phyloP scores from a whole-genome alignment of 78 protist species.

The Speleostelium caveatum region DNA sequence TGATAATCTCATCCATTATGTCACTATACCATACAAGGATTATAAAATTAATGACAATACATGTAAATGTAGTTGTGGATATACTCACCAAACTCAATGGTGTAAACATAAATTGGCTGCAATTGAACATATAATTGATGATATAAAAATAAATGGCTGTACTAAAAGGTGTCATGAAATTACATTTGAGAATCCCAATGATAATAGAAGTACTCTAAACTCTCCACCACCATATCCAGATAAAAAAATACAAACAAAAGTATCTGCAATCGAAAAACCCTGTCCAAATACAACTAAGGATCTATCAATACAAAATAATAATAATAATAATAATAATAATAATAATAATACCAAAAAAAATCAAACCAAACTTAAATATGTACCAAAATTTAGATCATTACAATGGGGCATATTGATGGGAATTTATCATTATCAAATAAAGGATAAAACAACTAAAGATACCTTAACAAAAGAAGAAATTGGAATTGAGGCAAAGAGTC shows the following conservation, averaged over 20 bases:
- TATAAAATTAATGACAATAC: neutral
- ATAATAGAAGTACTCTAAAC: neutral
- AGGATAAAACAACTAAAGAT: no score
- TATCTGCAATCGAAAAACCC: neutral
- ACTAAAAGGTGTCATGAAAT: neutral
- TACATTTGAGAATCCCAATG: no score
- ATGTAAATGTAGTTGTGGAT: neutral
- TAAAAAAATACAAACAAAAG: neutral
- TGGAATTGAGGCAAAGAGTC: no score
- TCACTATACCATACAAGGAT: neutral
- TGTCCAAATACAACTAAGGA: neutral
- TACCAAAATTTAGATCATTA: neutral
- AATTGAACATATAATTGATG: neutral
- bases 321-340: neutral
- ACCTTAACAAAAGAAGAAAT: no score
- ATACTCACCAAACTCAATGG: neutral
- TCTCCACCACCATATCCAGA: neutral
- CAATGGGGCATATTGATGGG: neutral
- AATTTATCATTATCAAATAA: no score
- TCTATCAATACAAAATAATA: neutral
- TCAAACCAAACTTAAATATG: neutral
- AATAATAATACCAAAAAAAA: neutral
- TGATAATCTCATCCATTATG: neutral
- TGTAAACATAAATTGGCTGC: slow-evolving; percentile 18
- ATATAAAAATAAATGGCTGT: neutral